phyloP scores from a whole-genome alignment of 2,329 filamentous ascomycete species.

The Cadophora sp. region DNA sequence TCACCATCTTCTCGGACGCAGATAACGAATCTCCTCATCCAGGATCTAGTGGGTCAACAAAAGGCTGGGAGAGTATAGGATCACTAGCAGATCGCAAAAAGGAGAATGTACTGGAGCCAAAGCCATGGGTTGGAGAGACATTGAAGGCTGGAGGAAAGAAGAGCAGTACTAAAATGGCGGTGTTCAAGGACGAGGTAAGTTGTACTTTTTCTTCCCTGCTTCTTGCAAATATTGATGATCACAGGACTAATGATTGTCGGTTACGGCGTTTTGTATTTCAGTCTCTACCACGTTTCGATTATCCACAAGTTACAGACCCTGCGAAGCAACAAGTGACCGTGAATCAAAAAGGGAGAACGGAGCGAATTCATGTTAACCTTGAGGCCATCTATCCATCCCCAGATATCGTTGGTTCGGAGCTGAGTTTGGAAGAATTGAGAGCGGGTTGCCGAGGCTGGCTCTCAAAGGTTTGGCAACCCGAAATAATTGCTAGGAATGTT shows the following conservation, averaged over 20 bases:
- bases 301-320: conserved; percentile 71
- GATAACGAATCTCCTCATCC: conserved; percentile 63
- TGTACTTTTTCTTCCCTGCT: conserved; percentile 43
- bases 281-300: conserved; percentile 58
- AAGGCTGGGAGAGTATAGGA: conserved; percentile 92
- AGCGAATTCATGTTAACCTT: conserved; percentile 87
- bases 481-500: conserved; percentile 25
- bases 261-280: conserved; percentile 63
- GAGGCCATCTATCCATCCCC: conserved; percentile 84
- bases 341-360: conserved; percentile 82
- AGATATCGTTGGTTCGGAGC: conserved; percentile 73
- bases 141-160: conserved; percentile 87
- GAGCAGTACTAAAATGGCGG: conserved; percentile 80
- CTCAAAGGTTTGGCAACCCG: conserved; percentile 59
- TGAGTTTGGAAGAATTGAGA: conserved; percentile 91
- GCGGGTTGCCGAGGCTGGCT: conserved; percentile 77
- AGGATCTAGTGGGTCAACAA: conserved; percentile 60
- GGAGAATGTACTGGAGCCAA: conserved; percentile 86
- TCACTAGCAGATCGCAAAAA: conserved; percentile 89
- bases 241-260: conserved; percentile 88
- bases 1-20: conserved; percentile 88
- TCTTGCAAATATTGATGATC: conserved; percentile 79
- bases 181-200: conserved; percentile 97
- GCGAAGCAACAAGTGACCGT: conserved; percentile 78
- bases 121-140: conserved; percentile 91